Base-by-base conservation (phyloP, 345 rosid species). In the Raphanus raphanistrum region DNA sequence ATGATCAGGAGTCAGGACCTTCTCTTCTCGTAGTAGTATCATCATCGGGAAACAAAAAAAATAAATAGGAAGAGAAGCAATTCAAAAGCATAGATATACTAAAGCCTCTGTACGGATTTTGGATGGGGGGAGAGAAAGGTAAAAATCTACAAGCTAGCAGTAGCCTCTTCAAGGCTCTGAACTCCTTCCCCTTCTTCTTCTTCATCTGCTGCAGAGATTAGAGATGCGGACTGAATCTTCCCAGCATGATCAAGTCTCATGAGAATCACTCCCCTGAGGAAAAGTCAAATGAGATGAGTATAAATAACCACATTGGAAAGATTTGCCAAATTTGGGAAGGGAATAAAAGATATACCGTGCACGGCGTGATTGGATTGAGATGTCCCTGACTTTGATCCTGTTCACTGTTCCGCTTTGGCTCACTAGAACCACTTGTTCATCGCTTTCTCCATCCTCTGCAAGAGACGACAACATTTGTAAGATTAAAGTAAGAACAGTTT, bases 361-460 rank as follows among this genome's bases (percentile, higher is more conserved):
- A 77, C 71, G 86, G 61, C 98, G 97, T 52, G 98, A 92, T 76
- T 90, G 98, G 68, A 92, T 85, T 0, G 99, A 91, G 77, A 92
- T 90, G 80, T 92, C 98, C 66, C 88, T 85, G 72, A 92, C 99
- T 86, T 95, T 95, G 73, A 95, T 87, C 80, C 98, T 84, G 77
- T 90, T 95, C 11, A 88, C 88, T 28, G 90, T 90, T 64, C 99
- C 98, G 45, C 94, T 94, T 75, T 94, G 99, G 86, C 98, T 94
- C 57, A 94, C 96, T 13, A 92, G 79, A 81, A 95, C 96, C 26
- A 95, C 92, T 82, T 95, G 98, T 74, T 95, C 99, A 59, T 92
- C 94, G 43, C 94, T 90, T 80, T 95, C 97, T 27, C 97, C 97
- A 80, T 92, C 92, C 69, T 90, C 96, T 90, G 84, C 59, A 63